Evolutionary conservation across 768 basidiomycete genomes (phyloP).

Genomic region (Polyporus arcularius): DNA sequence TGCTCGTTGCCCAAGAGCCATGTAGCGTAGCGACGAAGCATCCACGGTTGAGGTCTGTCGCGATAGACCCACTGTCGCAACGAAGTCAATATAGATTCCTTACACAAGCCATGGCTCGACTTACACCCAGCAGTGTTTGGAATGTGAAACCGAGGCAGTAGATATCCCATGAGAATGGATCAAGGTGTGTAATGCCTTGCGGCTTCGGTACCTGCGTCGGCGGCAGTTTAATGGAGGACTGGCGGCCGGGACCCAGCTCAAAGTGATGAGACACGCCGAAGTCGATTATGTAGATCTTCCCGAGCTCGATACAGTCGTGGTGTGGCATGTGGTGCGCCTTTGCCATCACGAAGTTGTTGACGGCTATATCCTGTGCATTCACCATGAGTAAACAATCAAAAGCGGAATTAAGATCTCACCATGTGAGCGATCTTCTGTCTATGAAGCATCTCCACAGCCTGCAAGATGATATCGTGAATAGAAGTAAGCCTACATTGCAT

Average conservation of each 20-base stretch:
- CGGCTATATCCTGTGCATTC: background rate
- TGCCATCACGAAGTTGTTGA: background rate
- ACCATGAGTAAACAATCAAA: background rate
- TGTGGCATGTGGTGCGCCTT: background rate
- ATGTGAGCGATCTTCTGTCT: background rate
- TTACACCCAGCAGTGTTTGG: background rate
- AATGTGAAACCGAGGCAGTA: background rate
- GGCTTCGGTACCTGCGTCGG: background rate
- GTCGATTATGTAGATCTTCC: constrained; percentile 1
- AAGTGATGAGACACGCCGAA: background rate
- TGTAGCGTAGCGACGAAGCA: no score
- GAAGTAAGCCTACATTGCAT: no score
- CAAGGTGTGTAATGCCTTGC: background rate
- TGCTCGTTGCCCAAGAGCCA: no score
- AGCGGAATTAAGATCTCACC: background rate
- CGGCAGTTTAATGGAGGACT: background rate
- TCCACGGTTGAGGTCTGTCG: no score
- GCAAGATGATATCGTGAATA: no score
- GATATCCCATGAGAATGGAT: constrained; percentile 5
- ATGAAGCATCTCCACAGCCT: background rate
- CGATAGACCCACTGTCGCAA: no score
- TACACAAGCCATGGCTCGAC: no score
- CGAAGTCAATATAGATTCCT: no score
- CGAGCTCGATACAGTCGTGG: background rate
- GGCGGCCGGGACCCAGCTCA: background rate